These are phyloP conservation scores for Ophiostoma montium DNA, from an alignment of 2,329 filamentous ascomycete species.

Conservation along the genomic window DNA sequence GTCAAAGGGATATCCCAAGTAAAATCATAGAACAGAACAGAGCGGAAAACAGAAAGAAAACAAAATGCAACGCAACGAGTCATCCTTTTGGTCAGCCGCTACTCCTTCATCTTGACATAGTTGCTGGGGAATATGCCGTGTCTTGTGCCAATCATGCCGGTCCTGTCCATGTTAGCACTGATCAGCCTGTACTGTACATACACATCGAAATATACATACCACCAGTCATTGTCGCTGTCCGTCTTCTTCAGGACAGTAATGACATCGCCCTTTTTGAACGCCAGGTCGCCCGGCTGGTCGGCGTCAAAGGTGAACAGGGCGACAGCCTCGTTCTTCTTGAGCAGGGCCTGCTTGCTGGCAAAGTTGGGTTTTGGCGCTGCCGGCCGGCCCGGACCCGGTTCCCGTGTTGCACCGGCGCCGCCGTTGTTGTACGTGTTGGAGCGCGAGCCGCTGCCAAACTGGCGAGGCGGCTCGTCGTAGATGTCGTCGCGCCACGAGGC, in stretches of 20 bases:
- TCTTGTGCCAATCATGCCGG: constrained; percentile 68
- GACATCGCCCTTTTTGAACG: constrained; percentile 93
- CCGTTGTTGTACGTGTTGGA: constrained; percentile 36
- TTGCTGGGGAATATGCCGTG: constrained; percentile 90
- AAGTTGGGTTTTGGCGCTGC: constrained; percentile 85
- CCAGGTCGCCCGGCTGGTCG: constrained; percentile 81
- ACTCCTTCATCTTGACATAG: constrained; percentile 54
- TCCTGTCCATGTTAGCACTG: constrained; percentile 39
- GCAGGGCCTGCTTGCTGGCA: constrained; percentile 36
- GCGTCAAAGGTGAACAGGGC: constrained; percentile 91
- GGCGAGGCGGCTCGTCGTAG: constrained; percentile 42
- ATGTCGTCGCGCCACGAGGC: constrained; percentile 56
- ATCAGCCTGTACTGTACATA: too few relatives aligned
- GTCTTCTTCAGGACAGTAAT: constrained; percentile 93
- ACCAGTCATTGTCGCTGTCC: constrained; percentile 91
- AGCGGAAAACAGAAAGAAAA: not conserved
- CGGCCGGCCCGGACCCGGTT: constrained; percentile 56
- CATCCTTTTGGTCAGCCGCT: not conserved
- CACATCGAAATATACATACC: constrained; percentile 50
- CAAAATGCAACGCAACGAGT: not conserved
- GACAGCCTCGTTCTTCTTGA: constrained; percentile 67
- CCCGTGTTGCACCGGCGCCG: constrained; percentile 25
- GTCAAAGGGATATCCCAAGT: not conserved
- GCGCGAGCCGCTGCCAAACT: constrained; percentile 27
- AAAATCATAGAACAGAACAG: not conserved